Base-by-base conservation (phyloP, 2,329 filamentous ascomycete species). In the Exophiala alcalophila region DNA sequence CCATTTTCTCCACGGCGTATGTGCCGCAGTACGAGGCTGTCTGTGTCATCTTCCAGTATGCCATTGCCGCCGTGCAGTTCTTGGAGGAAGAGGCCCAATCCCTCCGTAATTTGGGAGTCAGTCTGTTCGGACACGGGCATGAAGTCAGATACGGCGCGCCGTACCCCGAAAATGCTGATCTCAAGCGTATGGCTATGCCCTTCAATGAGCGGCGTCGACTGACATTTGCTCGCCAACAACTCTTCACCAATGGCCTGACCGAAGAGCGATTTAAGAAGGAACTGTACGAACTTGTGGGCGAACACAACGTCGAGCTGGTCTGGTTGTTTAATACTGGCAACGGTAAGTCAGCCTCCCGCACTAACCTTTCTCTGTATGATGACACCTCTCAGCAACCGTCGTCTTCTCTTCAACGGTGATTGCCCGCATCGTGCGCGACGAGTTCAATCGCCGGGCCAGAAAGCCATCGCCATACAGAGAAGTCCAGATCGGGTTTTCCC, bases 321-420 rank as follows among this genome's bases (percentile, higher is more conserved):
- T 68, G 64, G 62, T 57, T 65, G 4, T 68, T 67, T 49, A 69
- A 69, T 40, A 59, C 60, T 41, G 66, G 66, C 5, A 69, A 69
- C 39, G 66, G 65, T 68, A 56, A 55, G 64, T 56, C 7, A 34
- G 18, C 15, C 21, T 18, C 23, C 16, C 31, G 20, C 30, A 30
- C 7, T 16, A 28, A 14, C 14, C 8, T 27, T 26, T 24, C 14
- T 20, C 27, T 24, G 20, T 35, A 19, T 47, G 40, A 35, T 33
- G 26, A 37, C 30, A 21, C 9, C n/a, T 16, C 23, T 11, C 27
- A 66, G 64, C 64, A 11, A 68, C 64, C 27, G 62, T 60, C 5
- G 60, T 65, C 26, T 67, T 68, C 53, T 61, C 63, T 12, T 50
- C 54, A 35, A 65, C 63, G 15, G 47, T 49, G n/a, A 55, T 61